Conservation (phyloP, 192 early-diverging fungal genomes). For the Coemansia sp. region DNA sequence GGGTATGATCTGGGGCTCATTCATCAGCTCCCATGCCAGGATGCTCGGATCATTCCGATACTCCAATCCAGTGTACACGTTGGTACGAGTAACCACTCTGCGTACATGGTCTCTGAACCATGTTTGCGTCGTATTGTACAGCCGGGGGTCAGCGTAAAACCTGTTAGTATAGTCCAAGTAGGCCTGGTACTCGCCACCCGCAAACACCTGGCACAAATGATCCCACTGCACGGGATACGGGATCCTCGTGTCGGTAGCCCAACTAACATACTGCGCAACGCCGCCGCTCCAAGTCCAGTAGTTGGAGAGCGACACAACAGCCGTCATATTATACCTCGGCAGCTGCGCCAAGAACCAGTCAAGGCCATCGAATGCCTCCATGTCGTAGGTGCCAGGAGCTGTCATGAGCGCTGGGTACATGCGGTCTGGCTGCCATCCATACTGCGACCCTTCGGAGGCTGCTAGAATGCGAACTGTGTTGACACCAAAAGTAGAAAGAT, state of each 20-base stretch:
- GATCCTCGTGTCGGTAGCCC: slow-evolving; percentile 55
- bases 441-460: slow-evolving; percentile 57
- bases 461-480: slow-evolving; percentile 69
- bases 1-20: slow-evolving; percentile 61
- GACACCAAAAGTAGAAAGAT: slow-evolving; percentile 49
- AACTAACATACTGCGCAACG: slow-evolving; percentile 61
- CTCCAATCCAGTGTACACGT: slow-evolving; percentile 50
- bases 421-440: slow-evolving; percentile 54
- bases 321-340: slow-evolving; percentile 56
- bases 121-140: slow-evolving; percentile 27
- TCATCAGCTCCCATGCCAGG: slow-evolving; percentile 69
- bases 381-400: slow-evolving; percentile 56
- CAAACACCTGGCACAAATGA: slow-evolving; percentile 16
- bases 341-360: slow-evolving; percentile 64
- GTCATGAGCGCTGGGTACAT: slow-evolving; percentile 61
- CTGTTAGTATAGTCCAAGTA: slow-evolving; percentile 53
- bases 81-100: slow-evolving; percentile 46
- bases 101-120: slow-evolving; percentile 54
- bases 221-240: slow-evolving; percentile 60
- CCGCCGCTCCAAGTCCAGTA: slow-evolving; percentile 77
- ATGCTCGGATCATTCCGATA: slow-evolving; percentile 62
- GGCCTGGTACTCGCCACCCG: slow-evolving; percentile 30
- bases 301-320: slow-evolving; percentile 57
- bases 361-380: slow-evolving; percentile 58
- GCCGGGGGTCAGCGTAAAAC: slow-evolving; percentile 50